Evolutionary conservation across 2,329 filamentous ascomycete genomes (phyloP).

Genomic region (Diaporthe citri): DNA sequence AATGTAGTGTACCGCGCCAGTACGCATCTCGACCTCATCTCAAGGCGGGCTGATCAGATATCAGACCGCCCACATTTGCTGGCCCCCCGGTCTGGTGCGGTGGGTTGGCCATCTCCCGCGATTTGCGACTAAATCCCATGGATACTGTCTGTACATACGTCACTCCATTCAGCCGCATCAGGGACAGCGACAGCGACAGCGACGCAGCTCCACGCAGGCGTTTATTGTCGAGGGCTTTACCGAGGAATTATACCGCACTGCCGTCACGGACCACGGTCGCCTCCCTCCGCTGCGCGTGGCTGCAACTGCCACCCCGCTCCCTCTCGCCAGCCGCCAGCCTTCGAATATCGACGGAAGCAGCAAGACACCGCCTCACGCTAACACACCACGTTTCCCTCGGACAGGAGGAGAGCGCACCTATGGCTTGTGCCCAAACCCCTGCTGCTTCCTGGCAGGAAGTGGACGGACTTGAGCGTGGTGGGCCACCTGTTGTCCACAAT

Average conservation of each 20-base stretch:
- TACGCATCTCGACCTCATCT: slow-evolving; percentile 8
- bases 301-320: neutral
- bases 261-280: neutral
- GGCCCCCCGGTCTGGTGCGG: neutral
- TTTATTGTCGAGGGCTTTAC: slow-evolving; percentile 2
- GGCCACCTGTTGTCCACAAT: neutral
- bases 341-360: slow-evolving; percentile 14
- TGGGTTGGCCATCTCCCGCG: slow-evolving; percentile 32
- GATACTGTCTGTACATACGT: slow-evolving; percentile 24
- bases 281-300: neutral
- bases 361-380: neutral
- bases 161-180: slow-evolving; percentile 35
- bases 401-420: neutral
- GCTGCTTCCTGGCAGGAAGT: neutral
- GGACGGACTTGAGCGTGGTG: slow-evolving; percentile 14
- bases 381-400: neutral
- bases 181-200: slow-evolving; percentile 7
- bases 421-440: neutral
- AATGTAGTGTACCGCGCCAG: neutral
- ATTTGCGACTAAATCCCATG: slow-evolving; percentile 24
- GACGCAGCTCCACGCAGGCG: neutral
- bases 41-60: slow-evolving; percentile 14
- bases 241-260: slow-evolving; percentile 15
- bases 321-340: neutral
- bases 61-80: slow-evolving; percentile 22